Evolutionary conservation across 495 filamentous ascomycete species (phyloP).

Genomic region (Lophiotrema nucula): DNA sequence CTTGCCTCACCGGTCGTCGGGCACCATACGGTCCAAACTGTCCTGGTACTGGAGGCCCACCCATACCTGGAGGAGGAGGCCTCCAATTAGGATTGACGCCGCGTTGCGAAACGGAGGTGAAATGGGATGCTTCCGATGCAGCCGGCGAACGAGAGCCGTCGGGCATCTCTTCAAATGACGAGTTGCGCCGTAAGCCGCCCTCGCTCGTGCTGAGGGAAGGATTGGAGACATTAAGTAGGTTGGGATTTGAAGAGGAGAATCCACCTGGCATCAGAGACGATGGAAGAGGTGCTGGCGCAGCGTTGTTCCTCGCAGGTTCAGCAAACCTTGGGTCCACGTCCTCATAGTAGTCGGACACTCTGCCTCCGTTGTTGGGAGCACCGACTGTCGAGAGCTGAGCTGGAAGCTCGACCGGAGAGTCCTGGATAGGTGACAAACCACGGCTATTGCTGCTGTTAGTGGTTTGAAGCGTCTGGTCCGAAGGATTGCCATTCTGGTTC

Average conservation of each 20-base stretch:
- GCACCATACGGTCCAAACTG: constrained; percentile 25
- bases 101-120: constrained; percentile 82
- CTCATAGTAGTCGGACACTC: constrained; percentile 73
- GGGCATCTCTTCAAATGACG: constrained; percentile 59
- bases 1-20: constrained; percentile 25
- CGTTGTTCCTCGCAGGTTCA: constrained; percentile 39
- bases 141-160: constrained; percentile 71
- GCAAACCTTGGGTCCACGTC: constrained; percentile 89
- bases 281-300: constrained; percentile 31
- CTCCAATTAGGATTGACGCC: constrained; percentile 84
- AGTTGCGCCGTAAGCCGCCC: constrained; percentile 17
- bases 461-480: constrained; percentile 23
- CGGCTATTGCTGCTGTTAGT: constrained; percentile 24
- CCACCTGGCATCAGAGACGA: constrained; percentile 38
- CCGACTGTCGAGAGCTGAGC: constrained; percentile 34
- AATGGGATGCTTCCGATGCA: constrained; percentile 72
- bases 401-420: constrained; percentile 46
- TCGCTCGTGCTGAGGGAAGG: constrained; percentile 20
- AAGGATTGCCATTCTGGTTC: constrained; percentile 42
- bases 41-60: constrained; percentile 25
- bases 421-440: constrained; percentile 36
- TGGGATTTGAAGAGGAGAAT: constrained; percentile 14
- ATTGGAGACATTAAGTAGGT: constrained; percentile 26
- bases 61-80: constrained; percentile 46
- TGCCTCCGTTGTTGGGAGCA: constrained; percentile 41